These are phyloP conservation scores for Lentinula novae-zelandiae DNA, from an alignment of 1,284 basidiomycete genomes.

Conservation along the genomic window DNA sequence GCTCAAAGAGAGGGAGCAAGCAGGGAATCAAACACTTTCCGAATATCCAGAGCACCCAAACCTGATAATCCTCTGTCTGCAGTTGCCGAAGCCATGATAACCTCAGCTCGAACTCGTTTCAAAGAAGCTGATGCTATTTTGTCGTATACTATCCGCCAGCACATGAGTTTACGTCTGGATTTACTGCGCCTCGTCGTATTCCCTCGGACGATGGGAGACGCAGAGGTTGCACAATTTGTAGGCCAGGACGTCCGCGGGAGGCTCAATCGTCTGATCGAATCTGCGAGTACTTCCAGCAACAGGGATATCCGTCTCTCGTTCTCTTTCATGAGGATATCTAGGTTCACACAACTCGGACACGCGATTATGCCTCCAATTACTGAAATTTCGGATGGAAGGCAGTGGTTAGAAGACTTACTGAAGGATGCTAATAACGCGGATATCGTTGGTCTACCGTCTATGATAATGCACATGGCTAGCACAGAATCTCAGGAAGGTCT, in stretches of 20 bases:
- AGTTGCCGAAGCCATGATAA: slow-evolving; percentile 79
- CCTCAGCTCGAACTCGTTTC: slow-evolving; percentile 65
- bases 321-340: slow-evolving; percentile 70
- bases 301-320: slow-evolving; percentile 70
- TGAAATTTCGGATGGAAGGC: slow-evolving; percentile 36
- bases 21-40: slow-evolving; percentile 70
- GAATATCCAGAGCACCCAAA: slow-evolving; percentile 58
- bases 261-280: slow-evolving; percentile 57
- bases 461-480: slow-evolving; percentile 75
- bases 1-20: slow-evolving; percentile 71
- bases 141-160: slow-evolving; percentile 62
- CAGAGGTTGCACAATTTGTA: slow-evolving; percentile 70
- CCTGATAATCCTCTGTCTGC: slow-evolving; percentile 77
- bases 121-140: slow-evolving; percentile 59
- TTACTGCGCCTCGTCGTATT: slow-evolving; percentile 67
- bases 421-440: slow-evolving; percentile 60
- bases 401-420: slow-evolving; percentile 55
- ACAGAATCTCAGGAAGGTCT: slow-evolving; percentile 47
- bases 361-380: slow-evolving; percentile 32
- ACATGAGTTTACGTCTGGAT: slow-evolving; percentile 65
- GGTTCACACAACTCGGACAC: slow-evolving; percentile 56
- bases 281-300: slow-evolving; percentile 43
- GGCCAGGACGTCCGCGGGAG: slow-evolving; percentile 63
- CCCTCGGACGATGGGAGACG: slow-evolving; percentile 70
- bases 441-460: slow-evolving; percentile 74